A percentile compares a stretch with the other conserved stretches of the same genome.
Evolutionary conservation across 1,139 yeast species (phyloP).

Genomic region (Hansenula anomala): DNA sequence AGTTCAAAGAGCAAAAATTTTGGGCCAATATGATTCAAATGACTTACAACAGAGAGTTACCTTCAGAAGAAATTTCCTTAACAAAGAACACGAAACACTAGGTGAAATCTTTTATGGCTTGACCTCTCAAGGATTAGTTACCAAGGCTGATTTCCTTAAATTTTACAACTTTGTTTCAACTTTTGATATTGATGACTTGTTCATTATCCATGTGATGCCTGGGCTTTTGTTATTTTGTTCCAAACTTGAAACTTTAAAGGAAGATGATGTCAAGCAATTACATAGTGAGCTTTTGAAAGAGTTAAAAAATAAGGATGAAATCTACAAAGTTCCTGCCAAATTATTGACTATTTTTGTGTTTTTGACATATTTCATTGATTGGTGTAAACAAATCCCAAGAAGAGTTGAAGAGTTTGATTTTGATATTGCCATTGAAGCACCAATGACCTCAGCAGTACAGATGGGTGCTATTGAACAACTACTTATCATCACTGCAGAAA

Average conservation of each 20-base stretch:
- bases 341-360: slow-evolving; percentile 58
- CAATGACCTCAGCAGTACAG: slow-evolving; percentile 48
- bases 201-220: slow-evolving; percentile 63
- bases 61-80: slow-evolving; percentile 57
- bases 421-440: slow-evolving; percentile 40
- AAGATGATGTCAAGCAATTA: slow-evolving; percentile 29
- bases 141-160: slow-evolving; percentile 34
- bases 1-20: slow-evolving; percentile 61
- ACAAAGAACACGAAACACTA: slow-evolving; percentile 65
- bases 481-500: slow-evolving; percentile 66
- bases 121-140: slow-evolving; percentile 33
- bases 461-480: slow-evolving; percentile 80
- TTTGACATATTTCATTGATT: slow-evolving; percentile 58
- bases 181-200: slow-evolving; percentile 54
- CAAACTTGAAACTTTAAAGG: slow-evolving; percentile 25
- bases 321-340: slow-evolving; percentile 50
- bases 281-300: slow-evolving; percentile 29
- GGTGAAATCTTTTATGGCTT: slow-evolving; percentile 60
- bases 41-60: slow-evolving; percentile 49
- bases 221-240: slow-evolving; percentile 45
- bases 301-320: slow-evolving; percentile 28
- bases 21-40: slow-evolving; percentile 41
- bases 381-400: slow-evolving; percentile 55
- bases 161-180: slow-evolving; percentile 37
- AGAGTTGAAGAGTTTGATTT: slow-evolving; percentile 40